Base-by-base conservation (phyloP, 2,329 filamentous ascomycete genomes). In the Bipolaris victoriae region DNA sequence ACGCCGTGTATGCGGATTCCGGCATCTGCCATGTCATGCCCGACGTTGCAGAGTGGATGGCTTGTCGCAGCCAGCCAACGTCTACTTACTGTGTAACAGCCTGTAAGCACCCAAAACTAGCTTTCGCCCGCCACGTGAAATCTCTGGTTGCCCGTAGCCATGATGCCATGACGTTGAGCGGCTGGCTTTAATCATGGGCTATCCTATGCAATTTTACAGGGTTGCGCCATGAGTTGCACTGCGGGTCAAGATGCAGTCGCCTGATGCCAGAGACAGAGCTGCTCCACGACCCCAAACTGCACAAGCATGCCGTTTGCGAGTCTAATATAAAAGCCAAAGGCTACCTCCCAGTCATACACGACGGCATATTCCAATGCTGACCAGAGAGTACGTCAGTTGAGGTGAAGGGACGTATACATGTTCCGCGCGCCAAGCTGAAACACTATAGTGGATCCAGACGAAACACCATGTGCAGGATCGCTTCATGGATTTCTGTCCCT, bases 401-500 rank as follows among this genome's bases (percentile, higher is more conserved):
- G 15, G 35, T 48, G n/a, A 13, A 31, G 3, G 11, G 20, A 40
- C 18, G 15, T 26, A 40, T 29, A 22, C 39, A 41, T 16, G 44
- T 37, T 48, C 49, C 41, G 48, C 33, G 39, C 37, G 64, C 54
- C 36, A 58, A 11, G 48, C 56, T 61, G 62, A 64, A 66, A 69
- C 63, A 18, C 51, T 37, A 36, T 50, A 57, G 64, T 62, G 62
- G 59, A 61, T 60, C 65, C 22, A 44, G 10, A 31, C 59, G 62
- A 69, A 69, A 69, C 67, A 50, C 44, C 44, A 45, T 49, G n/a
- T 60, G 67, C 53, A 49, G 53, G 65, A 64, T 69, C 66, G 62
- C 48, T 43, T 29, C 64, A 60, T 39, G 65, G 62, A 49, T 52
- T 26, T 41, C 15, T 20, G 39, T 57, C 13, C 37, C 10, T 33